Percentiles rank a stretch among this genome's conserved stretches.
Conservation (phyloP, 2,329 filamentous ascomycete species). For the Lachnum nothofagi region DNA sequence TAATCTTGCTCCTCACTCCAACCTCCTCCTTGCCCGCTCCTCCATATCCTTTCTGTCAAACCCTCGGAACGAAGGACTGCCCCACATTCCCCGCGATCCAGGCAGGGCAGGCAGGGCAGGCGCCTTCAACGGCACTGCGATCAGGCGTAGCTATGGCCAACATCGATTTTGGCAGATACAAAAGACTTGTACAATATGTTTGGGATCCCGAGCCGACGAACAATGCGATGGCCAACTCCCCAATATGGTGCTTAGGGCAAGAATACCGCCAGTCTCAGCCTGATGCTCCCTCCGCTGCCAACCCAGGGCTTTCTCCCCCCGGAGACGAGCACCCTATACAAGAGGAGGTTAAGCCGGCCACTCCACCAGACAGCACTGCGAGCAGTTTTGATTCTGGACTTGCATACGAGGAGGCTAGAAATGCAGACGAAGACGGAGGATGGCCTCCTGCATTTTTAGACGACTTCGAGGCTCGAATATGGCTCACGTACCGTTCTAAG, state of each 20-base stretch:
- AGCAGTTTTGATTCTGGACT: conserved; percentile 28
- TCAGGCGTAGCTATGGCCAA: conserved; percentile 45
- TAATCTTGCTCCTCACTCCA: too few relatives aligned
- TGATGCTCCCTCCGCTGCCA: conserved; percentile 11
- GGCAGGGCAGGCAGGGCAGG: too few relatives aligned
- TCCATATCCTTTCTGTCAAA: too few relatives aligned
- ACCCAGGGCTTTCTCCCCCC: conserved; percentile 11
- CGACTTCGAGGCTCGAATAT: conserved; percentile 88
- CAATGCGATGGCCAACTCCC: conserved; percentile 58
- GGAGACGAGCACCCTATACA: conserved; percentile 9
- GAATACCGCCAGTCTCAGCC: conserved; percentile 41
- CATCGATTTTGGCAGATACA: conserved; percentile 71
- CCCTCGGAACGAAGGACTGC: too few relatives aligned
- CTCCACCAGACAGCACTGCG: conserved; percentile 30
- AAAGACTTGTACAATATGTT: conserved; percentile 82
- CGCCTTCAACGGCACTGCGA: background rate
- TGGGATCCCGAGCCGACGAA: conserved; percentile 89
- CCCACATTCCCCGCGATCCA: too few relatives aligned
- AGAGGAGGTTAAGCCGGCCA: conserved; percentile 18
- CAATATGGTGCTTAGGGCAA: conserved; percentile 78
- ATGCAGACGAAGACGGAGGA: conserved; percentile 38
- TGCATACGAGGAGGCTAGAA: conserved; percentile 24
- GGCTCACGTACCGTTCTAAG: conserved; percentile 92
- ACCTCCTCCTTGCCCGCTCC: too few relatives aligned
- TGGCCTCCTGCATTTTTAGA: conserved; percentile 85